A percentile compares a stretch with the other conserved stretches of the same genome.
phyloP scores from a whole-genome alignment of 768 basidiomycete genomes.

The Gelatoporia subvermispora region DNA sequence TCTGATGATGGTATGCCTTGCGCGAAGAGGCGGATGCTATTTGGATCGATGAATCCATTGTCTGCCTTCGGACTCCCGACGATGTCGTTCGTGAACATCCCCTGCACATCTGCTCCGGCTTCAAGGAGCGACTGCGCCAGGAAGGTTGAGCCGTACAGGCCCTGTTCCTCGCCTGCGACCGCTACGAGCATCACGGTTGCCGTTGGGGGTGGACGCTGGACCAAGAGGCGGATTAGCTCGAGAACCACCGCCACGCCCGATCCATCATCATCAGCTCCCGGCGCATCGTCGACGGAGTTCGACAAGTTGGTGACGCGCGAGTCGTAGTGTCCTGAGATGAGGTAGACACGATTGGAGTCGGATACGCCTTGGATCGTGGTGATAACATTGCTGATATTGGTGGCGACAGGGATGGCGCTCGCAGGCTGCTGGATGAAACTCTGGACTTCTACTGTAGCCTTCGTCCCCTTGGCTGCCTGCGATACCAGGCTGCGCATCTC shows the following conservation, averaged over 20 bases:
- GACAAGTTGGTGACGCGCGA: conserved; percentile 36
- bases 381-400: conserved; percentile 47
- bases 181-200: conserved; percentile 51
- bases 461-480: conserved; percentile 33
- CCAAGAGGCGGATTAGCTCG: conserved; percentile 49
- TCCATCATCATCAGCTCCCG: conserved; percentile 51
- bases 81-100: conserved; percentile 56
- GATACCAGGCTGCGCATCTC: conserved; percentile 39
- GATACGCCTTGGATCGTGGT: conserved; percentile 44
- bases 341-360: conserved; percentile 46
- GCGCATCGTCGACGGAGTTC: conserved; percentile 42
- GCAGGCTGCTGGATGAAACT: conserved; percentile 40
- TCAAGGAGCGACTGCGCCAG: conserved; percentile 39
- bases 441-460: conserved; percentile 34
- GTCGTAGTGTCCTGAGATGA: conserved; percentile 54
- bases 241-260: conserved; percentile 52
- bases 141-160: conserved; percentile 42
- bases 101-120: conserved; percentile 46
- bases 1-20: conserved; percentile 46
- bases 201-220: conserved; percentile 35
- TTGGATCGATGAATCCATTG: conserved; percentile 40
- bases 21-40: conserved; percentile 47
- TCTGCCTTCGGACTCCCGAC: conserved; percentile 48
- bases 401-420: conserved; percentile 33
- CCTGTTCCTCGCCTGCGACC: conserved; percentile 50